Percentiles rank a stretch among this genome's conserved stretches.
Conservation (phyloP, 1,284 basidiomycete species). For the Sphaerobolus stellatus region DNA sequence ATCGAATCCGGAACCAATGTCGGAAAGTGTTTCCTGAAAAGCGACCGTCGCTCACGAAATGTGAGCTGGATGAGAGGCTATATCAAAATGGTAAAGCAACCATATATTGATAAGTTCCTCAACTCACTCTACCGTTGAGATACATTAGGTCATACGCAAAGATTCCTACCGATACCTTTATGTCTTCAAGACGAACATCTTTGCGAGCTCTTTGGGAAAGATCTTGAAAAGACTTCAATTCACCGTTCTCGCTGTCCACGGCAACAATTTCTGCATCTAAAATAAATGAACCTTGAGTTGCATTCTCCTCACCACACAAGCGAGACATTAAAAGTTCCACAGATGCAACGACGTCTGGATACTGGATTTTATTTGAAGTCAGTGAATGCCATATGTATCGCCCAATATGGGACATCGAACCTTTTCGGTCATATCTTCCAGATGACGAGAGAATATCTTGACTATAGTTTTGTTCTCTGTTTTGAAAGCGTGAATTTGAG, state of each 20-base stretch:
- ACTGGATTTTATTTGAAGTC: constrained; percentile 48
- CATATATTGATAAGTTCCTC: constrained; percentile 1
- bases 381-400: constrained; percentile 13
- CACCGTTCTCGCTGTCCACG: constrained; percentile 64
- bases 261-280: constrained; percentile 85
- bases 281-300: constrained; percentile 70
- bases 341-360: constrained; percentile 79
- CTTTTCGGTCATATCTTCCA: constrained; percentile 92
- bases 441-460: constrained; percentile 82
- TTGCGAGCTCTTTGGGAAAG: constrained; percentile 85
- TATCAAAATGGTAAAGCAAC: not conserved
- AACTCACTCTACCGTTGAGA: constrained; percentile 70
- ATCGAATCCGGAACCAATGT: constrained; percentile 47
- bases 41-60: constrained; percentile 70
- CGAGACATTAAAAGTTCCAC: constrained; percentile 35
- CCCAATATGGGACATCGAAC: constrained; percentile 34
- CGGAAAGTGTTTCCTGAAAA: constrained; percentile 62
- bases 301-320: constrained; percentile 39
- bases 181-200: constrained; percentile 76
- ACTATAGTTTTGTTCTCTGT: constrained; percentile 49
- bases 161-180: constrained; percentile 81
- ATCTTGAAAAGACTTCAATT: constrained; percentile 81
- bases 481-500: constrained; percentile 74
- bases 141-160: constrained; percentile 93
- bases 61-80: constrained; percentile 71